phyloP scores from a whole-genome alignment of 345 rosid genomes.

The Eucalyptus melliodora region DNA sequence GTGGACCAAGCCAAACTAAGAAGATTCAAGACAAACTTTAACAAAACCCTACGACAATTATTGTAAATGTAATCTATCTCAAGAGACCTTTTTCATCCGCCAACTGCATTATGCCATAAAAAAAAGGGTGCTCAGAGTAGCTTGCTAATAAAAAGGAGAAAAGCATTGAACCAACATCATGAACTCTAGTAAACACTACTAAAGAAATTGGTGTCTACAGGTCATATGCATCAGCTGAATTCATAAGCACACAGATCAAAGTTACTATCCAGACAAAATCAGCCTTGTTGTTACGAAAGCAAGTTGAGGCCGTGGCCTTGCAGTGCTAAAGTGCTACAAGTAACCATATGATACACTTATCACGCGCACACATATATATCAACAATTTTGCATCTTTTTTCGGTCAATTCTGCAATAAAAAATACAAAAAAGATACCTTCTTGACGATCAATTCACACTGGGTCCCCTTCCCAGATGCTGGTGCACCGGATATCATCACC shows the following conservation, averaged over 20 bases:
- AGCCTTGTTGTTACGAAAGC: not conserved
- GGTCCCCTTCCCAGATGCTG: slow-evolving; percentile 91
- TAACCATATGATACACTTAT: not conserved
- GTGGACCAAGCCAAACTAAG: slow-evolving; percentile 67
- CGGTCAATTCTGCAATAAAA: not conserved
- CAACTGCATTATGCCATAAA: not conserved
- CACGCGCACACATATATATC: fast-evolving
- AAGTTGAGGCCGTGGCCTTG: not conserved
- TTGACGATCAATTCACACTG: slow-evolving; percentile 76
- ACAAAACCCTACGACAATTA: not conserved
- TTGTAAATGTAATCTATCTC: not conserved
- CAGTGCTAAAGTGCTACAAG: not conserved
- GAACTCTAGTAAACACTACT: not conserved
- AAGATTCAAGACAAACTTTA: not conserved
- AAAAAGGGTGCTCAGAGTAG: not conserved
- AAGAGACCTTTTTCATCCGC: not conserved
- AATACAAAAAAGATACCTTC: slow-evolving; percentile 21
- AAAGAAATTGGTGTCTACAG: not conserved
- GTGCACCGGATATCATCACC: slow-evolving; percentile 94
- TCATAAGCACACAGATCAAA: not conserved
- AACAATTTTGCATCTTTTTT: not conserved
- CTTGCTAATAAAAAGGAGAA: not conserved
- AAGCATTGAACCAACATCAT: not conserved
- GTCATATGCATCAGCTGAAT: not conserved
- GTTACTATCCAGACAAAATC: fast-evolving